Evolutionary conservation across 192 early-diverging fungal species (phyloP).

Genomic region (Dissophora globulifera): DNA sequence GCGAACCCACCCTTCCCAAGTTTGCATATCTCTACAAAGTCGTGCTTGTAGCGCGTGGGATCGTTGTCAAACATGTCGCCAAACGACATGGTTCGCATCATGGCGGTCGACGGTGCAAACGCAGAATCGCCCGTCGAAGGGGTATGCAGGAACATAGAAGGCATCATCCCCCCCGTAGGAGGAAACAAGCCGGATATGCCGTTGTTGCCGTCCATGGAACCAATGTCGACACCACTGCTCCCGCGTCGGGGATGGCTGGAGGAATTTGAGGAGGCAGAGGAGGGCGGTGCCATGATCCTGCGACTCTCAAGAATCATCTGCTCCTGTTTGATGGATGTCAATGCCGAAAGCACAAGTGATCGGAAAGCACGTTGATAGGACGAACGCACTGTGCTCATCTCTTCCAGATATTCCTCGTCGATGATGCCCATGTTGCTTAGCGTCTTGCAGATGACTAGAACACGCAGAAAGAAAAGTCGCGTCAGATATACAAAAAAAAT

Average conservation of each 20-base stretch:
- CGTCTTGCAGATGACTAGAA: constrained; percentile 81
- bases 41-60: constrained; percentile 79
- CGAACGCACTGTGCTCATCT: constrained; percentile 84
- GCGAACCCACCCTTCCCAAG: constrained; percentile 97
- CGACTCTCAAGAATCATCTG: constrained; percentile 53
- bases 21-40: constrained; percentile 81
- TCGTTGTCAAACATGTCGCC: constrained; percentile 66
- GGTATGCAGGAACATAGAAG: constrained; percentile 19
- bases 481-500: too few species aligned
- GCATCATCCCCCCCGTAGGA: constrained; percentile 11
- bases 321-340: constrained; percentile 71
- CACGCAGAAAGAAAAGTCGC: not conserved
- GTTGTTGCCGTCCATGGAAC: constrained; percentile 12
- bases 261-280: constrained; percentile 32
- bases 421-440: constrained; percentile 87
- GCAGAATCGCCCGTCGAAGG: not conserved
- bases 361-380: constrained; percentile 88
- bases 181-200: constrained; percentile 18
- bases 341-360: constrained; percentile 82
- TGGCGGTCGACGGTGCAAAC: constrained; percentile 8
- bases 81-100: constrained; percentile 54
- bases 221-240: constrained; percentile 5
- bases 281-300: constrained; percentile 59
- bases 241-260: constrained; percentile 11
- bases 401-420: constrained; percentile 80